phyloP scores from a whole-genome alignment of 495 filamentous ascomycete genomes.

The Trichocladium uniseriatum region DNA sequence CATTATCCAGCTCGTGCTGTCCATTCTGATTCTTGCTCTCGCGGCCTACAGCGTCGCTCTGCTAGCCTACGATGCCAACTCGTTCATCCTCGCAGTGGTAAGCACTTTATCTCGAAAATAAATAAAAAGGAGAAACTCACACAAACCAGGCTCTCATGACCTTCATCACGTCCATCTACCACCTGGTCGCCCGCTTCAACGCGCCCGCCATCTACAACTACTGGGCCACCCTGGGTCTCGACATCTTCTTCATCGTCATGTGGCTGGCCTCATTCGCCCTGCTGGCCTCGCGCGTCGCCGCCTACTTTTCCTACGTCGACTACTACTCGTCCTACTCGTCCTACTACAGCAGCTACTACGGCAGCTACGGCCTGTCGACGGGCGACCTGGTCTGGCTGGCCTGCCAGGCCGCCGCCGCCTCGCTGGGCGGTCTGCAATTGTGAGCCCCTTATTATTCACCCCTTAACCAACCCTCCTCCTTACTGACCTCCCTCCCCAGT shows the following conservation, averaged over 20 bases:
- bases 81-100: constrained; percentile 36
- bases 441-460: constrained; percentile 14
- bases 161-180: constrained; percentile 33
- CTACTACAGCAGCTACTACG: neutral
- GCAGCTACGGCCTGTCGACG: neutral
- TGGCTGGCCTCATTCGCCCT: constrained; percentile 39
- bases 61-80: constrained; percentile 23
- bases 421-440: constrained; percentile 36
- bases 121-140: neutral
- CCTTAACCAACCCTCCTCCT: neutral
- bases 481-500: constrained; percentile 13
- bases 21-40: constrained; percentile 58
- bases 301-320: constrained; percentile 15
- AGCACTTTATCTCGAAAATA: neutral
- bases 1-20: constrained; percentile 51
- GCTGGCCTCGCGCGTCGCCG: constrained; percentile 29
- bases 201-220: constrained; percentile 36
- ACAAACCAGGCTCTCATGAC: constrained; percentile 30
- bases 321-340: constrained; percentile 8
- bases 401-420: constrained; percentile 9
- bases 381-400: constrained; percentile 8
- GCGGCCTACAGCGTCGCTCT: constrained; percentile 47
- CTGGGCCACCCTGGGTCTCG: constrained; percentile 39
- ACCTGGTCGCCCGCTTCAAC: constrained; percentile 26
- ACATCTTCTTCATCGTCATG: constrained; percentile 37